phyloP scores from a whole-genome alignment of 768 basidiomycete species.

The Kwoniella sp. region DNA sequence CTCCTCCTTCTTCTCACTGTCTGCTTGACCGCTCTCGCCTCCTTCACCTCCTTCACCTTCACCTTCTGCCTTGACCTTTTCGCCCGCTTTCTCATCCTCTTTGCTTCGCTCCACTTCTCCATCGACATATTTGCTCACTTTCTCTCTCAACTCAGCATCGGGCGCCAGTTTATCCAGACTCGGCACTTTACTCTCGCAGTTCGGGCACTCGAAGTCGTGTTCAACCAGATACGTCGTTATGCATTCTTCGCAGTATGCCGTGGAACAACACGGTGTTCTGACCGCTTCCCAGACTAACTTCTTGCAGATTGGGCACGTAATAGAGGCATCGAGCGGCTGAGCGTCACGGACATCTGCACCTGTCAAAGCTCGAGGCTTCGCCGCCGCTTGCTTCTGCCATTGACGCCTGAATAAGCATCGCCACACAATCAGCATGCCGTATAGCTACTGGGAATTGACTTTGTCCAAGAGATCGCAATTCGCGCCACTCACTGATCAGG shows the following conservation, averaged over 20 bases:
- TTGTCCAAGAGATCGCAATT: too few species aligned
- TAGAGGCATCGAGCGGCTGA: slow-evolving; percentile 72
- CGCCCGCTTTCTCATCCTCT: slow-evolving; percentile 40
- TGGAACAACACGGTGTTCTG: slow-evolving; percentile 91
- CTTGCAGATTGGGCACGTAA: slow-evolving; percentile 88
- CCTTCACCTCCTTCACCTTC: slow-evolving; percentile 17
- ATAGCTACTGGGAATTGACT: not conserved
- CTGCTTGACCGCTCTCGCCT: not conserved
- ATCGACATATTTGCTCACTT: slow-evolving; percentile 82
- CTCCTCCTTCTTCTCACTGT: slow-evolving; percentile 61
- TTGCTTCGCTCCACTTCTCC: slow-evolving; percentile 57
- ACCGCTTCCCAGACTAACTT: slow-evolving; percentile 92
- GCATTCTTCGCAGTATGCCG: slow-evolving; percentile 93
- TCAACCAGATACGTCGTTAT: slow-evolving; percentile 92
- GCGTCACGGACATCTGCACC: slow-evolving; percentile 83
- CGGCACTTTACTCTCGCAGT: slow-evolving; percentile 81
- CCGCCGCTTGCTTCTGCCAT: slow-evolving; percentile 80
- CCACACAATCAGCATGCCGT: too few species aligned
- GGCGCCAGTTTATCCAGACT: slow-evolving; percentile 81
- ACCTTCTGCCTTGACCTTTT: slow-evolving; percentile 18
- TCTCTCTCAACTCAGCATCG: slow-evolving; percentile 77
- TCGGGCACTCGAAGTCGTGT: slow-evolving; percentile 90
- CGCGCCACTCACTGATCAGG: slow-evolving; percentile 79
- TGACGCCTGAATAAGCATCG: slow-evolving; percentile 70
- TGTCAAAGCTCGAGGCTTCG: slow-evolving; percentile 73